Percentiles rank a stretch among this genome's conserved stretches.
Evolutionary conservation across 306 rosid species (phyloP).

Genomic region (Notholithocarpus densiflorus): DNA sequence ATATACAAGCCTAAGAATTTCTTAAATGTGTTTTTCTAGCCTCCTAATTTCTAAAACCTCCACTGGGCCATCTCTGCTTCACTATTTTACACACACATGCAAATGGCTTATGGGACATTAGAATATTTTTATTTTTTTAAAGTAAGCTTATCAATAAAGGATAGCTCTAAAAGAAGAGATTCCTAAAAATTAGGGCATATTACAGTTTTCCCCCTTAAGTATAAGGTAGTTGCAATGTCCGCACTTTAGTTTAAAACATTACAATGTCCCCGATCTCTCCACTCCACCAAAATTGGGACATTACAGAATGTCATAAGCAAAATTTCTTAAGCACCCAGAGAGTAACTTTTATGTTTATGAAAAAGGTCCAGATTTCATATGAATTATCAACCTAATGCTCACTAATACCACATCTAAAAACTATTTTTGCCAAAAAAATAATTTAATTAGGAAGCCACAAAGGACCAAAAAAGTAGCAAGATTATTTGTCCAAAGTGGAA

Average conservation of each 20-base stretch:
- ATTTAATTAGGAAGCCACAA: not conserved
- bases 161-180: too few relatives aligned
- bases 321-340: not conserved
- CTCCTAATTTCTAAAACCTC: not conserved
- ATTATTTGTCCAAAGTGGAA: not conserved
- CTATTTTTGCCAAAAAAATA: not conserved
- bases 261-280: too few relatives aligned
- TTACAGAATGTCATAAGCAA: not conserved
- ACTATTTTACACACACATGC: not conserved
- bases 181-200: too few relatives aligned
- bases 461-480: not conserved
- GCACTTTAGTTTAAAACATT: too few relatives aligned
- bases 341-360: not conserved
- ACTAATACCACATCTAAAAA: not conserved
- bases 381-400: slow-evolving; percentile 1
- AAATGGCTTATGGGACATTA: not conserved
- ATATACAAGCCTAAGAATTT: not conserved
- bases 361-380: not conserved
- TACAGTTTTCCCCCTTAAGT: too few relatives aligned
- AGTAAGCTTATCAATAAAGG: too few relatives aligned
- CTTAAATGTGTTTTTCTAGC: not conserved
- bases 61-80: not conserved
- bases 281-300: not conserved
- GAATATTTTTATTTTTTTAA: not conserved
- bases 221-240: too few relatives aligned